phyloP scores from a whole-genome alignment of 2,329 filamentous ascomycete genomes.

The Grosmannia huntii region DNA sequence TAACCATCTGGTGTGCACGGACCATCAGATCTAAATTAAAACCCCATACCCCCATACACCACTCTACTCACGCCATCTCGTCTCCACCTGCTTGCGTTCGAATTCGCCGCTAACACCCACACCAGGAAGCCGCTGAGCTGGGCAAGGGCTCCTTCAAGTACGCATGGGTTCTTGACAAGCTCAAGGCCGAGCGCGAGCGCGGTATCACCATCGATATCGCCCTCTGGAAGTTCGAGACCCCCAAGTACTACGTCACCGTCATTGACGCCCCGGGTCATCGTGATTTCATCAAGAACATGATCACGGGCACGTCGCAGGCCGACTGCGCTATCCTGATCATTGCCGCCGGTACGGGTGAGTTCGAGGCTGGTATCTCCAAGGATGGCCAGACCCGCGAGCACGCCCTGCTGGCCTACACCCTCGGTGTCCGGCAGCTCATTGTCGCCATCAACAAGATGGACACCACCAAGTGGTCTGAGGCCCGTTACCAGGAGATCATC shows the following conservation, averaged over 20 bases:
- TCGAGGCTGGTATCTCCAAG: constrained; percentile 99
- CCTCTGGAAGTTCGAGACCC: constrained; percentile 99
- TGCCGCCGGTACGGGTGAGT: constrained; percentile 99
- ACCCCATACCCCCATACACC: too few relatives aligned
- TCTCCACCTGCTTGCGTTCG: background rate
- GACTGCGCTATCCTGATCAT: constrained; percentile 99
- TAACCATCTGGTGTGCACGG: constrained; percentile 5
- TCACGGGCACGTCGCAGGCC: constrained; percentile 99
- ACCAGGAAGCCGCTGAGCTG: constrained; percentile 92
- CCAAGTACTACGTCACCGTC: constrained; percentile 95
- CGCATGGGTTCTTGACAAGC: constrained; percentile 99
- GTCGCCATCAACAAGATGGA: constrained; percentile 99
- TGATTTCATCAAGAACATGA: constrained; percentile 99
- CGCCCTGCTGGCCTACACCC: constrained; percentile 98
- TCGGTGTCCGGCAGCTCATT: constrained; percentile 99
- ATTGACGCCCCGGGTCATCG: constrained; percentile 98
- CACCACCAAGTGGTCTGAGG: constrained; percentile 96
- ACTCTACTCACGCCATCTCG: background rate
- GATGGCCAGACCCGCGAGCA: constrained; percentile 99
- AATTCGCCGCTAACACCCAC: constrained; percentile 4
- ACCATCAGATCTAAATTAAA: background rate
- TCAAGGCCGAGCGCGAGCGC: constrained; percentile 99
- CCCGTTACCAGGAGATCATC: constrained; percentile 96
- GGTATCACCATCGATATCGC: constrained; percentile 99
- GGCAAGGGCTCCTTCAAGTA: constrained; percentile 99